A percentile compares a stretch with the other conserved stretches of the same genome.
phyloP scores from a whole-genome alignment of 2,329 filamentous ascomycete genomes.

The Arthrobotrys iridis region DNA sequence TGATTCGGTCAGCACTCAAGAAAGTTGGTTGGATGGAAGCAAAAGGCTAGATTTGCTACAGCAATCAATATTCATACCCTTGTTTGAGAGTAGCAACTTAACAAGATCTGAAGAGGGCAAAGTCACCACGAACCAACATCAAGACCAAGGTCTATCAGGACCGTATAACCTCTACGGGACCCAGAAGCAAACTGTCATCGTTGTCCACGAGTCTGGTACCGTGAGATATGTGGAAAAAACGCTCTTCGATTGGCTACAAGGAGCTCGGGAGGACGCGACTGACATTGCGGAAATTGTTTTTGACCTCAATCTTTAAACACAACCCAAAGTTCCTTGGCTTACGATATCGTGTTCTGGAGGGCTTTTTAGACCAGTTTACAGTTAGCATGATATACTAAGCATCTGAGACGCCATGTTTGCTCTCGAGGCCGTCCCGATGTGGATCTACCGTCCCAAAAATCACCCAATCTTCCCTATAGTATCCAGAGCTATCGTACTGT shows the following conservation, averaged over 20 bases:
- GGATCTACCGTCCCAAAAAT: too few relatives aligned
- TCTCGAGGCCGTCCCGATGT: too few relatives aligned
- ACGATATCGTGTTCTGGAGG: too few relatives aligned
- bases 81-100: slow-evolving; percentile 62
- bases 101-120: not conserved
- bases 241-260: slow-evolving; percentile 42
- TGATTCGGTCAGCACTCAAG: slow-evolving; percentile 66
- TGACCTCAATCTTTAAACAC: slow-evolving; percentile 21
- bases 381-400: not conserved
- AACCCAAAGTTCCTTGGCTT: not conserved
- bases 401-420: not conserved
- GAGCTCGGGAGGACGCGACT: not conserved
- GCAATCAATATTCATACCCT: slow-evolving; percentile 70
- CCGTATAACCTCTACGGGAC: slow-evolving; percentile 34
- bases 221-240: slow-evolving; percentile 45
- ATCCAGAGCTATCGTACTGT: not conserved
- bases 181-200: slow-evolving; percentile 42
- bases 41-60: slow-evolving; percentile 68
- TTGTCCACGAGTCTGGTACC: slow-evolving; percentile 29
- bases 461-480: too few relatives aligned
- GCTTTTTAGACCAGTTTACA: too few relatives aligned
- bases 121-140: not conserved
- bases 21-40: slow-evolving; percentile 63
- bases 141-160: not conserved
- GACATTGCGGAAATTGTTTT: slow-evolving; percentile 30